Evolutionary conservation across 495 filamentous ascomycete genomes (phyloP), one percentile per base, ranked within the genome.

Genomic region (Penicillium tannophilum): DNA sequence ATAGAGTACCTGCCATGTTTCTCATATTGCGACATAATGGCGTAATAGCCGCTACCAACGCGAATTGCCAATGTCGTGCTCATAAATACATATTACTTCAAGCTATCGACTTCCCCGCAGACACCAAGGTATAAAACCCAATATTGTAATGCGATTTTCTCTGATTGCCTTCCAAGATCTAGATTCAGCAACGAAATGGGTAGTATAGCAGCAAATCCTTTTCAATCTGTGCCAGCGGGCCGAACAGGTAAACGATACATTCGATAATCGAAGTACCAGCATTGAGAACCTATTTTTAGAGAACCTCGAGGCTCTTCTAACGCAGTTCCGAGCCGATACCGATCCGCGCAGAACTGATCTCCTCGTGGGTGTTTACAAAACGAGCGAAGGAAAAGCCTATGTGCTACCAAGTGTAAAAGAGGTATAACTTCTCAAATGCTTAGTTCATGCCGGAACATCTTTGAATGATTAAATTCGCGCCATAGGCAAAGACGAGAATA

Each of bases 321-420:
- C 1, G 0, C 30, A 56, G 16, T 62, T 62, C 43, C 39, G 39
- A 24, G 54, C 42, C n/a, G 59, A 62, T 35, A 62, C 54, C 11
- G 54, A 62, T 28, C 47, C 48, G 28, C 52, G 44, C 6, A 56
- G 57, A 54, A 55, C 53, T n/a, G 53, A 60, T 36, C 61, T 63
- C 9, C 56, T 63, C 1, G 61, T 63, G 9, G 61, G 61, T 14
- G 56, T 60, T 4, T 63, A 59, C 17, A 63, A 60, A 23, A 60
- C 61, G 1, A 48, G 60, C 2, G 61, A 63, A 53, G 61, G 61
- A 10, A 60, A 60, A 20, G 47, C 61, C 6, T 63, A 63, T 26
- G 44, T 56, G 12, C 16, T 52, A 14, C 61, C 61, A 9, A 63
- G 48, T 50, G 61, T 63, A 17, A 55, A 53, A 43, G 53, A 55